Conservation (phyloP, 345 rosid genomes). For the Melaleuca quinquenervia region DNA sequence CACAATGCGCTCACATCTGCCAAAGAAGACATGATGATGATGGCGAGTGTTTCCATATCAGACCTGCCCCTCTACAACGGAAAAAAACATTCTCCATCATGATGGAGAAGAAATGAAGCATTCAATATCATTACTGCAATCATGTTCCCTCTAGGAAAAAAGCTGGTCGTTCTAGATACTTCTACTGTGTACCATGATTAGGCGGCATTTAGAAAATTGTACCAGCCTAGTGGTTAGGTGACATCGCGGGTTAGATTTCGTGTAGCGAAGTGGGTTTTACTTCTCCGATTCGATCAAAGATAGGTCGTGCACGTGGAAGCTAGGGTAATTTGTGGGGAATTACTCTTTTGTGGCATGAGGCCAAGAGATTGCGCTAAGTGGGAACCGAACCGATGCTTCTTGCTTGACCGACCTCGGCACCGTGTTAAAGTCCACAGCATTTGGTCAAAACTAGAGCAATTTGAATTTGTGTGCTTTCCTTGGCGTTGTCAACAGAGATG, state of each 20-base stretch:
- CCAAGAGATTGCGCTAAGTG: not conserved
- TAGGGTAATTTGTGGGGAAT: not conserved
- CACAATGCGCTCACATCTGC: not conserved
- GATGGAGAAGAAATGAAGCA: not conserved
- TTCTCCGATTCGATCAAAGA: not conserved
- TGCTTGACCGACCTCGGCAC: not conserved
- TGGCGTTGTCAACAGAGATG: not conserved
- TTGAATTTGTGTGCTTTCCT: not conserved
- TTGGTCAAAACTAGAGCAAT: not conserved
- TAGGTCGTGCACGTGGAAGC: not conserved
- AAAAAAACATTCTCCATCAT: not conserved
- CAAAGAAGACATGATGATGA: not conserved
- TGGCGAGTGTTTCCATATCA: not conserved
- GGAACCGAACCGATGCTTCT: not conserved
- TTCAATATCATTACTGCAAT: not conserved
- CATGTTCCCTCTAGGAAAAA: not conserved
- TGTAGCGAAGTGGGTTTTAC: not conserved
- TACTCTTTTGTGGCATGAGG: not conserved
- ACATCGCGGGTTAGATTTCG: not conserved
- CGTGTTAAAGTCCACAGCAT: not conserved
- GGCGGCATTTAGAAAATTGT: not conserved
- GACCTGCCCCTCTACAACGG: not conserved
- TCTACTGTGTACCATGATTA: not conserved
- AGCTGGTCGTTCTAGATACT: not conserved
- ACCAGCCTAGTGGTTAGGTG: not conserved